These are phyloP conservation scores for Globisporangium perplexum DNA, from an alignment of 352 stramenopile genomes.

Conservation along the genomic window DNA sequence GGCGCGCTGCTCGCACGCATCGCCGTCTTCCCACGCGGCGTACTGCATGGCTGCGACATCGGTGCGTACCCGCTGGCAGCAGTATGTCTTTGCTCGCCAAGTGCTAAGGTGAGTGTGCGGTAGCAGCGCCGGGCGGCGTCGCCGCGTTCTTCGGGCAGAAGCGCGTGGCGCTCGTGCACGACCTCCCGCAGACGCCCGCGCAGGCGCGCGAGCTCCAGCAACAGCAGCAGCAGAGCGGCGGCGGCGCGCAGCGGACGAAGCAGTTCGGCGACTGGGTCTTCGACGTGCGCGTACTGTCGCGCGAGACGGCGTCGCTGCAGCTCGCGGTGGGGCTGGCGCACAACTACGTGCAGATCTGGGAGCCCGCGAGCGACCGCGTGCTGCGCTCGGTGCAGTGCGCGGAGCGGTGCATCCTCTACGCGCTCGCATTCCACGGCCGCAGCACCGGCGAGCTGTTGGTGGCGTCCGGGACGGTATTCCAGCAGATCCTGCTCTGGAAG, in stretches of 20 bases:
- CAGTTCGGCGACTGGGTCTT: slow-evolving; percentile 84
- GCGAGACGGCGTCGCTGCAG: slow-evolving; percentile 14
- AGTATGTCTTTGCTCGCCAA: too few species aligned
- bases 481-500: slow-evolving; percentile 83
- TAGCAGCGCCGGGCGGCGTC: not conserved
- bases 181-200: slow-evolving; percentile 36
- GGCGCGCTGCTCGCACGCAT: slow-evolving; percentile 41
- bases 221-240: slow-evolving; percentile 16
- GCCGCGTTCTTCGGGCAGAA: slow-evolving; percentile 82
- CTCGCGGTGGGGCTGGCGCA: slow-evolving; percentile 74
- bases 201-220: slow-evolving; percentile 4
- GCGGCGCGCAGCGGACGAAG: slow-evolving; percentile 17
- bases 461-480: slow-evolving; percentile 80
- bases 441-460: slow-evolving; percentile 50
- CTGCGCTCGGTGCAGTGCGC: slow-evolving; percentile 60
- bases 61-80: slow-evolving; percentile 19
- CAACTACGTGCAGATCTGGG: slow-evolving; percentile 84
- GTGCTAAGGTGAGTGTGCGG: too few species aligned
- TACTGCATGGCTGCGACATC: slow-evolving; percentile 72
- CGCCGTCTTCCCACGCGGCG: slow-evolving; percentile 48
- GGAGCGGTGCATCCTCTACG: slow-evolving; percentile 81
- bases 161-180: slow-evolving; percentile 45
- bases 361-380: slow-evolving; percentile 30
- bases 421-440: slow-evolving; percentile 74
- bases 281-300: slow-evolving; percentile 59